These are phyloP conservation scores for Torulaspora franciscae DNA, from an alignment of 805 yeast genomes.

Conservation along the genomic window DNA sequence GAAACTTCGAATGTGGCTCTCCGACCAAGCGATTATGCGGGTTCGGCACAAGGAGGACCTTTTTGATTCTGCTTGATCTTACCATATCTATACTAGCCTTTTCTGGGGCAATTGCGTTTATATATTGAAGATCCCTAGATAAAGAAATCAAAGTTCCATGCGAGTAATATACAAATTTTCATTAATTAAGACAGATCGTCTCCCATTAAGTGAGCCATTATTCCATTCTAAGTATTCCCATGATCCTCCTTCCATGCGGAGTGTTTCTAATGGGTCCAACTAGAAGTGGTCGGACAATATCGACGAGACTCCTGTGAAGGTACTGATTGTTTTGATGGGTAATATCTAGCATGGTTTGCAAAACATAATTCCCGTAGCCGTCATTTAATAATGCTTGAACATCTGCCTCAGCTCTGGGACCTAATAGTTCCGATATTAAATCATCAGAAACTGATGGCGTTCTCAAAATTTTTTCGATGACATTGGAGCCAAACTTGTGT, in stretches of 20 bases:
- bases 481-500: conserved; percentile 92
- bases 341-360: conserved; percentile 83
- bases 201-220: conserved; percentile 1
- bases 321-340: conserved; percentile 32
- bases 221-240: conserved; percentile 51
- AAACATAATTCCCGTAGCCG: conserved; percentile 90
- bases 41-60: neutral
- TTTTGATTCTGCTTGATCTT: neutral
- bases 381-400: conserved; percentile 64
- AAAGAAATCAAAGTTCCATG: neutral
- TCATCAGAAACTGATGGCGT: conserved; percentile 42
- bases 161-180: conserved; percentile 1
- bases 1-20: conserved; percentile 7
- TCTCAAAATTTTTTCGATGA: conserved; percentile 80
- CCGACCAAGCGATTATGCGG: conserved; percentile 1
- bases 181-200: neutral
- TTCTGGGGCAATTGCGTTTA: neutral
- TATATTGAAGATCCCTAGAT: neutral
- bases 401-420: conserved; percentile 31
- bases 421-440: conserved; percentile 48
- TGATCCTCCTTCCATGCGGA: conserved; percentile 93
- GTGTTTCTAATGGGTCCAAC: conserved; percentile 72
- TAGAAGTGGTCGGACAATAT: conserved; percentile 64
- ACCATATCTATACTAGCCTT: neutral
- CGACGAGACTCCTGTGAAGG: conserved; percentile 53